Percentiles rank a stretch among this genome's conserved stretches.
phyloP scores from a whole-genome alignment of 2,329 filamentous ascomycete species.

The Xylaria sp. region DNA sequence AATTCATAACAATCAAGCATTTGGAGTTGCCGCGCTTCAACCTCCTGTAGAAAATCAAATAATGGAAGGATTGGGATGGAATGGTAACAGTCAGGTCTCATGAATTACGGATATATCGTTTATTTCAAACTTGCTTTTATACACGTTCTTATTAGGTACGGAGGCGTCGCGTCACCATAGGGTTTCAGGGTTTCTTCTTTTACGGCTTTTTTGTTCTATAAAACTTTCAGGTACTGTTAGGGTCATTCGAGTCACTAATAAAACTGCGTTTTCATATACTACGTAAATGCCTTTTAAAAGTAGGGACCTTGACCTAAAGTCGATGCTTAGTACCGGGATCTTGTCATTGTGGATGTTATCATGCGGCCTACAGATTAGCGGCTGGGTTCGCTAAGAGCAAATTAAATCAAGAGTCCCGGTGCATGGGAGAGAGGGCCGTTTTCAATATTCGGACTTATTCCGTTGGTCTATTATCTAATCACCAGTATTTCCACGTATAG shows the following conservation, averaged over 20 bases:
- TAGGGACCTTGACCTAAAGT: too few relatives aligned
- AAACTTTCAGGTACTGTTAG: too few relatives aligned
- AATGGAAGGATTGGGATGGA: conserved; percentile 8
- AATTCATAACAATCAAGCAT: background rate
- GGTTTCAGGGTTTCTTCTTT: background rate
- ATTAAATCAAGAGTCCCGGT: too few relatives aligned
- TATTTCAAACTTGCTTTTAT: background rate
- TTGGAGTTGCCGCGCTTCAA: background rate
- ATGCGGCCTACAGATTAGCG: too few relatives aligned
- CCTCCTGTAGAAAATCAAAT: background rate
- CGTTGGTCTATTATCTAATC: background rate
- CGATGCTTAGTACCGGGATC: too few relatives aligned
- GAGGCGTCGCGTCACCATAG: background rate
- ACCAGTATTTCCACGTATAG: background rate
- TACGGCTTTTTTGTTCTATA: too few relatives aligned
- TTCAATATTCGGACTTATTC: background rate
- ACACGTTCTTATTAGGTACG: background rate
- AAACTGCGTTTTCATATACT: too few relatives aligned
- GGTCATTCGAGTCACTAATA: too few relatives aligned
- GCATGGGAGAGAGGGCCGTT: background rate
- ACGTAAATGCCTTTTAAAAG: too few relatives aligned
- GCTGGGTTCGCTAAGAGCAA: too few relatives aligned
- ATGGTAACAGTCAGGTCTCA: background rate
- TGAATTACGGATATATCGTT: background rate
- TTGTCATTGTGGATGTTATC: too few relatives aligned